Conservation (phyloP, 2,329 filamentous ascomycete genomes). For the Exophiala calicioides region DNA sequence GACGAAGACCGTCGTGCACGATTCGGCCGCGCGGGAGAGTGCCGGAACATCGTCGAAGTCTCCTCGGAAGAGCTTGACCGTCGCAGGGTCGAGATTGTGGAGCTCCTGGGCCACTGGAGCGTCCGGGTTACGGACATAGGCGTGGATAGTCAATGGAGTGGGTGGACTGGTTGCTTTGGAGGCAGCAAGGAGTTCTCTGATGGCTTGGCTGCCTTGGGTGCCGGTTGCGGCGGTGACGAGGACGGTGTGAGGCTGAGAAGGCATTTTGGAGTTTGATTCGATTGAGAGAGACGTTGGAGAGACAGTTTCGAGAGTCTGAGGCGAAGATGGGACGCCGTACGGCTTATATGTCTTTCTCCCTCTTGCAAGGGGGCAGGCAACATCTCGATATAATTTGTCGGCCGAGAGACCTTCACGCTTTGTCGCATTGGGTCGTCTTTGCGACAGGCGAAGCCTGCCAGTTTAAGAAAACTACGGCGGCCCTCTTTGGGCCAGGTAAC, state of each 20-base stretch:
- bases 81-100: constrained; percentile 40
- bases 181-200: constrained; percentile 32
- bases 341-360: no score
- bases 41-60: constrained; percentile 52
- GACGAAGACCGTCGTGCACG: constrained; percentile 11
- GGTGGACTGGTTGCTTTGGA: constrained; percentile 11
- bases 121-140: constrained; percentile 58
- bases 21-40: constrained; percentile 1
- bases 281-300: background rate
- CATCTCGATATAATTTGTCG: no score
- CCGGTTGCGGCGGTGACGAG: constrained; percentile 42
- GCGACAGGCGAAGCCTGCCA: no score
- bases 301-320: no score
- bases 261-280: constrained; percentile 3
- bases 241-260: constrained; percentile 17
- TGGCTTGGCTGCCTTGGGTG: constrained; percentile 40
- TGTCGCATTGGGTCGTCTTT: no score
- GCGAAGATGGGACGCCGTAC: no score
- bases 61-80: constrained; percentile 57
- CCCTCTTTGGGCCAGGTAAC: no score
- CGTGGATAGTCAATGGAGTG: constrained; percentile 52
- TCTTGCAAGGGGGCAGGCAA: no score
- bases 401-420: no score
- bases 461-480: no score
- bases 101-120: constrained; percentile 54